A percentile compares a stretch with the other conserved stretches of the same genome.
Conservation (phyloP, 495 filamentous ascomycete genomes). For the Penicillium ucsense region DNA sequence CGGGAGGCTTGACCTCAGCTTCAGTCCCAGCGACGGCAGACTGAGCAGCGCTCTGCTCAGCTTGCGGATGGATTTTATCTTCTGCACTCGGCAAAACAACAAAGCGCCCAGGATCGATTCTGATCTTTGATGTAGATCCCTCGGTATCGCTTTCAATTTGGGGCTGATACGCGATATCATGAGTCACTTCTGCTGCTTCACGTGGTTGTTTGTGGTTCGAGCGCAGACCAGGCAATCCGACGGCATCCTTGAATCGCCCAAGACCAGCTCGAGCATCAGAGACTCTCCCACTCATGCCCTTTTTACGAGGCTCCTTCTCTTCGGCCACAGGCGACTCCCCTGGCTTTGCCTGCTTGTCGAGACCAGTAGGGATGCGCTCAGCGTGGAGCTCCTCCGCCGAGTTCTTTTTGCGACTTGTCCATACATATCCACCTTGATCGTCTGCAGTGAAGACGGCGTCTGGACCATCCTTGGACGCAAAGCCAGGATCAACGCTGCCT, state of each 20-base stretch:
- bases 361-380: conserved; percentile 20
- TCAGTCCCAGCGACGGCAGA: conserved; percentile 3
- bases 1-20: conserved; percentile 21
- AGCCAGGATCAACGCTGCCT: conserved; percentile 39
- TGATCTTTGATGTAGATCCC: conserved; percentile 4
- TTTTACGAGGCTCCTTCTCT: conserved; percentile 62
- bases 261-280: conserved; percentile 79
- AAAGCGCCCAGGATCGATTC: conserved; percentile 7
- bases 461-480: conserved; percentile 41
- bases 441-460: conserved; percentile 61
- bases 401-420: conserved; percentile 46
- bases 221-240: conserved; percentile 47
- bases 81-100: conserved; percentile 16
- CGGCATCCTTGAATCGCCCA: conserved; percentile 74
- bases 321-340: conserved; percentile 21
- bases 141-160: conserved; percentile 29
- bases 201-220: conserved; percentile 36
- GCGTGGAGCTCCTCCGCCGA: conserved; percentile 29
- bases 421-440: conserved; percentile 52
- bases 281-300: conserved; percentile 68
- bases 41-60: conserved; percentile 10
- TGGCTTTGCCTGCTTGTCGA: conserved; percentile 22
- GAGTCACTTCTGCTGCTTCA: conserved; percentile 25
- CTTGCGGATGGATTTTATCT: conserved; percentile 6
- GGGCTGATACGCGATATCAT: conserved; percentile 21